Percentiles rank a stretch among this genome's conserved stretches.
Conservation (phyloP, 345 rosid genomes). For the Syzygium aqueum region DNA sequence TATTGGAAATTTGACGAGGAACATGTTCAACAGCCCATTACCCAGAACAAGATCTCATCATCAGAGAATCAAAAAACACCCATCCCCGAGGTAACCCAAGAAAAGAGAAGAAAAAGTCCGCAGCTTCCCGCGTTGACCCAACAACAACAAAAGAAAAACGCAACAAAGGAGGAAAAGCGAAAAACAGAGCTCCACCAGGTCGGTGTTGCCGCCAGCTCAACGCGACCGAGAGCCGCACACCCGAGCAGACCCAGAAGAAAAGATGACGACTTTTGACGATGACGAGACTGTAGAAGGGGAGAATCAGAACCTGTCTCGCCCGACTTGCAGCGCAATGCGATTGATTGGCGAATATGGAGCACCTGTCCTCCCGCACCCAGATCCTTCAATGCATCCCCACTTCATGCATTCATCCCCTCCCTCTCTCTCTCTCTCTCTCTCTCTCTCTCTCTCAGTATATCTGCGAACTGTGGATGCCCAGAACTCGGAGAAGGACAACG, state of each 20-base stretch:
- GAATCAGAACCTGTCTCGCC: background rate
- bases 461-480: background rate
- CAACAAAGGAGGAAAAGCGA: background rate
- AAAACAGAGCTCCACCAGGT: background rate
- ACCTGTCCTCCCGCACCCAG: background rate
- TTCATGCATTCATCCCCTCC: background rate
- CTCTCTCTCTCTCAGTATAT: rapidly evolving
- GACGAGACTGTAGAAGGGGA: background rate
- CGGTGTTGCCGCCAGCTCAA: background rate
- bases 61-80: background rate
- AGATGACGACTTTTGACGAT: background rate
- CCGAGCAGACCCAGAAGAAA: background rate
- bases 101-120: background rate
- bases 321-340: background rate
- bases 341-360: background rate
- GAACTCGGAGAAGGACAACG: background rate
- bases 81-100: background rate
- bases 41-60: background rate
- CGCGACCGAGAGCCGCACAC: background rate
- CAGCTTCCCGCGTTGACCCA: background rate
- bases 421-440: background rate
- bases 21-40: background rate
- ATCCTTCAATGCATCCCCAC: background rate
- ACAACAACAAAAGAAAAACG: background rate
- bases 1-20: background rate